Evolutionary conservation across 208 protist species (phyloP).

Genomic region (Lotmaria passim): DNA sequence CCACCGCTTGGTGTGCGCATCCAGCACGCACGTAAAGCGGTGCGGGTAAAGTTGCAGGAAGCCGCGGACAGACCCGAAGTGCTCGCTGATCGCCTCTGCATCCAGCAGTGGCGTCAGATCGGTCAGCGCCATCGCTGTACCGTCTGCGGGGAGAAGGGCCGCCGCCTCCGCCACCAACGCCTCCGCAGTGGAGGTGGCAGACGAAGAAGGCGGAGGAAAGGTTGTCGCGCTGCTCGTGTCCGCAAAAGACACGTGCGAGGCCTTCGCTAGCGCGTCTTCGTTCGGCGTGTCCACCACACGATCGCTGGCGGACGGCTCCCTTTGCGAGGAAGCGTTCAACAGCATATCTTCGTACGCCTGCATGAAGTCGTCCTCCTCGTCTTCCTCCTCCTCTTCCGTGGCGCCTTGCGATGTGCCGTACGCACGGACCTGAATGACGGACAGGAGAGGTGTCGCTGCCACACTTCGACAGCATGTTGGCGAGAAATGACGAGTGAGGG

Average conservation of each 20-base stretch:
- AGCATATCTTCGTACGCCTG: conserved; percentile 78
- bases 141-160: conserved; percentile 58
- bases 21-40: conserved; percentile 44
- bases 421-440: not conserved
- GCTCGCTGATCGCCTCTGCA: conserved; percentile 54
- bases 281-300: no score
- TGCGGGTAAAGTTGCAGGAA: conserved; percentile 61
- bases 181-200: not conserved
- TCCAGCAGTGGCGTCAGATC: conserved; percentile 58
- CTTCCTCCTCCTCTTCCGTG: not conserved
- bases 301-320: no score
- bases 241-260: no score
- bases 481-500: no score
- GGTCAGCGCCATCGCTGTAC: conserved; percentile 50
- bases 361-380: conserved; percentile 41
- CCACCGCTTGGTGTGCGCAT: conserved; percentile 41
- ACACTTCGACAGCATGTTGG: not conserved
- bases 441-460: not conserved
- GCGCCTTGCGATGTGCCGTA: not conserved
- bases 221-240: not conserved
- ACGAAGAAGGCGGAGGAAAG: not conserved
- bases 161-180: conserved; percentile 41
- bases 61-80: conserved; percentile 55
- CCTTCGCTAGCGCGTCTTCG: no score
- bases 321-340: conserved; percentile 22